These are phyloP conservation scores for Pelargonium australe DNA, from an alignment of 441 rosid species.

Conservation along the genomic window DNA sequence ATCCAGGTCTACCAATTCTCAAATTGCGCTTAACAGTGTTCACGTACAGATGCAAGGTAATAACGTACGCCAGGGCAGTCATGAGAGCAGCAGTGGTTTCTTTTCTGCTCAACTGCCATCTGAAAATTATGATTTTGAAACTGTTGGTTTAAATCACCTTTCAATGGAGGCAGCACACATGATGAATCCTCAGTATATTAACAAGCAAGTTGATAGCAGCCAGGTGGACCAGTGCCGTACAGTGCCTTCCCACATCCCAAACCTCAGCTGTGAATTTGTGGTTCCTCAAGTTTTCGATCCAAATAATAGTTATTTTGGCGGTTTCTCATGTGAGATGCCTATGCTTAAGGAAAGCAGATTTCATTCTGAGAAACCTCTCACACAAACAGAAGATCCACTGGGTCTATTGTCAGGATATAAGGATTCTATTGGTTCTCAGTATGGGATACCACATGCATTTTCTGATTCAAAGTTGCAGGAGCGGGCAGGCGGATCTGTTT, in stretches of 20 bases:
- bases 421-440: constrained; percentile 38
- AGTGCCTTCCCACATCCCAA: constrained; percentile 22
- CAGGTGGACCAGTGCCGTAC: constrained; percentile 28
- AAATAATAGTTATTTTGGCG: constrained; percentile 24
- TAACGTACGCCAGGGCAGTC: constrained; percentile 28
- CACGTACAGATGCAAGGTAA: constrained; percentile 27
- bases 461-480: constrained; percentile 62
- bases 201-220: constrained; percentile 31
- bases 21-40: constrained; percentile 29
- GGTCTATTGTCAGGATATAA: constrained; percentile 39
- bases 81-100: constrained; percentile 46
- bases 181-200: constrained; percentile 25
- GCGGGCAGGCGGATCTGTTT: constrained; percentile 38
- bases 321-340: constrained; percentile 30
- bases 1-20: constrained; percentile 35
- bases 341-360: constrained; percentile 31
- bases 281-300: constrained; percentile 21
- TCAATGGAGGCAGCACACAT: constrained; percentile 20
- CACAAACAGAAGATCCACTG: constrained; percentile 30
- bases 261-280: constrained; percentile 20
- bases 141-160: constrained; percentile 22
- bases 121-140: constrained; percentile 29
- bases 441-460: constrained; percentile 51
- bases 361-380: constrained; percentile 34
- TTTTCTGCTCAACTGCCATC: constrained; percentile 32